Percentiles rank a stretch among this genome's conserved stretches.
phyloP scores from a whole-genome alignment of 2,329 filamentous ascomycete genomes.

The Alternaria brassicicola region DNA sequence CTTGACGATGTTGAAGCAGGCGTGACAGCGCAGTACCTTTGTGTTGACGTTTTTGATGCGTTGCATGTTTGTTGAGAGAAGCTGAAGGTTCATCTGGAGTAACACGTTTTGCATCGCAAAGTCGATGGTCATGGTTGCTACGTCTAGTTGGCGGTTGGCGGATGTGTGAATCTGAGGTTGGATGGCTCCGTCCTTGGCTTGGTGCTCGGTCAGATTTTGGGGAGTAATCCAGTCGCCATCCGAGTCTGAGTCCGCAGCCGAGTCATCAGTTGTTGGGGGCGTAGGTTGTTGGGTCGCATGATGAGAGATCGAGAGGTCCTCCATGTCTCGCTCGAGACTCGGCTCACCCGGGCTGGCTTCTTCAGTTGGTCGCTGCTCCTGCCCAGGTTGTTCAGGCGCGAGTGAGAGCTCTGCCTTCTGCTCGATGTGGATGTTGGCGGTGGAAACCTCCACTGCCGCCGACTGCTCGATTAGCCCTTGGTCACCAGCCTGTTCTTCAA shows the following conservation, averaged over 20 bases:
- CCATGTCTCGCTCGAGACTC: constrained; percentile 24
- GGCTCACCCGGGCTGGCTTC: neutral
- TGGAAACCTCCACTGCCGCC: constrained; percentile 2
- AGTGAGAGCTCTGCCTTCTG: constrained; percentile 4
- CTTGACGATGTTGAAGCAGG: constrained; percentile 75
- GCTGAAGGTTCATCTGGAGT: constrained; percentile 90
- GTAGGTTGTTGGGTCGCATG: constrained; percentile 22
- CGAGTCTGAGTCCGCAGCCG: constrained; percentile 19
- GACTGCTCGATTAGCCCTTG: constrained; percentile 4
- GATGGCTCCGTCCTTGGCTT: constrained; percentile 65
- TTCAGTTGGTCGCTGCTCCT: neutral
- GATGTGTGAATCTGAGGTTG: constrained; percentile 53
- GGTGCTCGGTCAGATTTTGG: constrained; percentile 84
- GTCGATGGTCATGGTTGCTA: constrained; percentile 91
- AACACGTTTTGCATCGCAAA: constrained; percentile 98
- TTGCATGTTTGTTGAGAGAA: constrained; percentile 78
- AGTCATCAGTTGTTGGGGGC: constrained; percentile 22
- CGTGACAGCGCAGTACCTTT: constrained; percentile 88
- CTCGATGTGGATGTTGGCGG: constrained; percentile 8
- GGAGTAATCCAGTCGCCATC: constrained; percentile 88
- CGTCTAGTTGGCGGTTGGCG: constrained; percentile 70
- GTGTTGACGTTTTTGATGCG: constrained; percentile 85
- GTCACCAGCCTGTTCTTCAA: constrained; percentile 5
- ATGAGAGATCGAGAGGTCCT: constrained; percentile 29
- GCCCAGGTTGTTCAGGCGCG: neutral